These are phyloP conservation scores for Elongisporangium prolatum DNA, from an alignment of 352 stramenopile genomes.

Conservation along the genomic window DNA sequence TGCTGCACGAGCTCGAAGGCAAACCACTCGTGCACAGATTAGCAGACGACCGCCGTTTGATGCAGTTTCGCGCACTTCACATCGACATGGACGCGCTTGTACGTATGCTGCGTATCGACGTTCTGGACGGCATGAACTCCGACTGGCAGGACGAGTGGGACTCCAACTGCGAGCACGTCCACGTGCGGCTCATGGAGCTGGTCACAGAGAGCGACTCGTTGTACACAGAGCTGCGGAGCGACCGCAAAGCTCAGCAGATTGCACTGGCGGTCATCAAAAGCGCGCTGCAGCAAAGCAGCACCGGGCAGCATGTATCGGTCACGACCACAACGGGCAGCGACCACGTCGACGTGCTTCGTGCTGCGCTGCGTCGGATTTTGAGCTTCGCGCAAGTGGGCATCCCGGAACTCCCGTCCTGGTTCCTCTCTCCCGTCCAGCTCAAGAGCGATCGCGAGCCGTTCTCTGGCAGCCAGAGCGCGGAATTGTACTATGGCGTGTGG, in stretches of 20 bases:
- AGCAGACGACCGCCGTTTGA: background rate
- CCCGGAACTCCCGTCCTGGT: constrained; percentile 40
- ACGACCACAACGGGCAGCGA: constrained; percentile 15
- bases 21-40: background rate
- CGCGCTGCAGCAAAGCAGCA: constrained; percentile 34
- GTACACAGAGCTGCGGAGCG: constrained; percentile 14
- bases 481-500: constrained; percentile 28
- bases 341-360: constrained; percentile 35
- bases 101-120: background rate
- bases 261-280: constrained; percentile 55
- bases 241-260: constrained; percentile 10
- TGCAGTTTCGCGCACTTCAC: background rate
- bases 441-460: constrained; percentile 19
- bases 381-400: constrained; percentile 38
- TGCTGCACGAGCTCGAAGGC: background rate
- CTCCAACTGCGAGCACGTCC: background rate
- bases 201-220: constrained; percentile 12
- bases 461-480: constrained; percentile 16
- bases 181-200: background rate
- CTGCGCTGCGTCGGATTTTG: constrained; percentile 43
- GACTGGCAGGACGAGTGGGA: background rate
- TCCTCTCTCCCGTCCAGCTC: constrained; percentile 42
- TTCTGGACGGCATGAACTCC: background rate
- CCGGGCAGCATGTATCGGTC: constrained; percentile 2
- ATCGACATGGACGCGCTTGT: background rate